phyloP scores from a whole-genome alignment of 768 basidiomycete species.

The Gyrodon lividus region DNA sequence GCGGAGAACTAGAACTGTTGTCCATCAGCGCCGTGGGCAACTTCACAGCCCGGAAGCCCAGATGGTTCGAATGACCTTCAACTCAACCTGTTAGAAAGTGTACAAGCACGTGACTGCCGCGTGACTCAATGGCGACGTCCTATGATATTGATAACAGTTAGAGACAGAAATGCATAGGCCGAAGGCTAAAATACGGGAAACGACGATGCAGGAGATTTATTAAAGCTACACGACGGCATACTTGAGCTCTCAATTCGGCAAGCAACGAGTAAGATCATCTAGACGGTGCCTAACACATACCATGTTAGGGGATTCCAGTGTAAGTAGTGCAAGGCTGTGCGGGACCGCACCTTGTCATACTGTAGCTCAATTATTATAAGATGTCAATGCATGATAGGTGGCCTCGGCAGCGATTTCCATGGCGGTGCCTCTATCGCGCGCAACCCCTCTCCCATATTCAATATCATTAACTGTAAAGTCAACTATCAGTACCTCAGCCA shows the following conservation, averaged over 20 bases:
- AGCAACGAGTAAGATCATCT: neutral
- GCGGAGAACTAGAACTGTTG: conserved; percentile 11
- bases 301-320: neutral
- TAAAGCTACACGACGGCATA: neutral
- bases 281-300: neutral
- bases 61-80: too few species aligned
- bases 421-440: conserved; percentile 27
- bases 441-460: conserved; percentile 26
- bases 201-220: neutral
- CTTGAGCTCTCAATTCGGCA: neutral
- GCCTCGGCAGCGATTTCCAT: conserved; percentile 32
- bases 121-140: neutral
- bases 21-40: conserved; percentile 9
- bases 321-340: neutral
- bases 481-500: neutral
- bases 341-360: conserved; percentile 4
- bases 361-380: conserved; percentile 18
- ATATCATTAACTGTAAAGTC: conserved; percentile 23
- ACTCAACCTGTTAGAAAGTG: too few species aligned
- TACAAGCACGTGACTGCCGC: too few species aligned
- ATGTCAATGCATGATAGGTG: conserved; percentile 23
- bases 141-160: too few species aligned
- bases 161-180: neutral
- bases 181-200: neutral
- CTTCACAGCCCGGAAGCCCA: too few species aligned